These are phyloP conservation scores for Chenopodium berlandieri DNA, from an alignment of 148 eudicot species.

Conservation along the genomic window DNA sequence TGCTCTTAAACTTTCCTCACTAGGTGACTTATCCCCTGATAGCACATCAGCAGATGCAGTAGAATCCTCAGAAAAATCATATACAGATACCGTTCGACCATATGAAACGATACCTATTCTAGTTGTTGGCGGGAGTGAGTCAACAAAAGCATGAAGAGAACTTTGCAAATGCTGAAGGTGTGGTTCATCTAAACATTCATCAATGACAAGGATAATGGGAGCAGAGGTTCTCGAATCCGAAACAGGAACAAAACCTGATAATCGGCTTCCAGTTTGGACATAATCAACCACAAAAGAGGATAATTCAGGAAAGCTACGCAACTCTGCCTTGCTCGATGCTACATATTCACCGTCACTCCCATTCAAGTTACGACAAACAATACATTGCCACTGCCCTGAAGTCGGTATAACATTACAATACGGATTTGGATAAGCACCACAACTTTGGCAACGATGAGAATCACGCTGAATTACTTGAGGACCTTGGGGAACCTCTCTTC, in stretches of 20 bases:
- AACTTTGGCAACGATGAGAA: conserved; percentile 60
- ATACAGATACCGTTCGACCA: conserved; percentile 82
- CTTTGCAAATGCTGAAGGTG: conserved; percentile 92
- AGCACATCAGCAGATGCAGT: conserved; percentile 93
- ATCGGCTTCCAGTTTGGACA: conserved; percentile 61
- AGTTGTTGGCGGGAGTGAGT: conserved; percentile 79
- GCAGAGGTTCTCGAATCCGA: conserved; percentile 91
- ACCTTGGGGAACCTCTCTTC: conserved; percentile 69
- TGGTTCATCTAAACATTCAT: conserved; percentile 80
- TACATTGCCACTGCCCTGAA: conserved; percentile 98
- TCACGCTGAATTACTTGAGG: conserved; percentile 44
- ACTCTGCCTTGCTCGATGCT: conserved; percentile 78
- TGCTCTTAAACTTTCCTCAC: conserved; percentile 67
- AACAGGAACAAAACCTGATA: conserved; percentile 81
- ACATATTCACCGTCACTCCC: conserved; percentile 89
- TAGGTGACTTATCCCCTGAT: conserved; percentile 70
- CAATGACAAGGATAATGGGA: conserved; percentile 79
- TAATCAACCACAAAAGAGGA: conserved; percentile 75
- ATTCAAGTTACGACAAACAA: conserved; percentile 68
- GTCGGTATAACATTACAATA: conserved; percentile 78
- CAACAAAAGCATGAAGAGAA: conserved; percentile 90
- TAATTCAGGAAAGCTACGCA: conserved; percentile 69
- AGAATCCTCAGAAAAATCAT: conserved; percentile 87
- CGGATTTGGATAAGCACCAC: conserved; percentile 87
- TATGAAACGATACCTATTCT: conserved; percentile 84